phyloP scores from a whole-genome alignment of 2,329 filamentous ascomycete genomes.

The Raffaelea deltoideospora region DNA sequence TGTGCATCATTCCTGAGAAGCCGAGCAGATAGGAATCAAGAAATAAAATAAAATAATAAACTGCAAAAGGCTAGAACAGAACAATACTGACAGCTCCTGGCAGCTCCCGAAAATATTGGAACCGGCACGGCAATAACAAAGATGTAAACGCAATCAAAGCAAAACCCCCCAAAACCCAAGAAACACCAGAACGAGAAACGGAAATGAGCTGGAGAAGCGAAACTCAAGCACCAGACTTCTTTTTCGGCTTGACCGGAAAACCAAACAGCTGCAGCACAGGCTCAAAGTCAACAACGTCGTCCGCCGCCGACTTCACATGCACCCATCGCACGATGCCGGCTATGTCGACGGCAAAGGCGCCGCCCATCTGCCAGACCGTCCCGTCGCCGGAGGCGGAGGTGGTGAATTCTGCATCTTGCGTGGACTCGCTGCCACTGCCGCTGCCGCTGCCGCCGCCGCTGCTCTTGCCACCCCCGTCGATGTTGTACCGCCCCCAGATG shows the following conservation, averaged over 20 bases:
- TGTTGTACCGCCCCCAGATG: slow-evolving; percentile 50
- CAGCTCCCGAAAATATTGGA: no score
- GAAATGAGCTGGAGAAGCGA: not conserved
- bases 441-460: slow-evolving; percentile 49
- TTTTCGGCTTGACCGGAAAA: slow-evolving; percentile 2
- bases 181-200: not conserved
- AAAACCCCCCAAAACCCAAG: no score
- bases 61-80: no score
- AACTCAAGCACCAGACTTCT: not conserved
- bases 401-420: no score
- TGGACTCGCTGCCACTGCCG: no score
- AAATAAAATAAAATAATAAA: not conserved
- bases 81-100: no score
- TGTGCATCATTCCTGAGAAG: not conserved
- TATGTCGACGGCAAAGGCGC: slow-evolving; percentile 45
- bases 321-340: slow-evolving; percentile 38
- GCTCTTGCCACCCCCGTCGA: slow-evolving; percentile 46
- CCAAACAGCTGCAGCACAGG: slow-evolving; percentile 5
- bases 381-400: no score
- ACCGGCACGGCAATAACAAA: no score
- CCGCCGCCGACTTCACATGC: slow-evolving; percentile 28
- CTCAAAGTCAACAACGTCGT: slow-evolving; percentile 38
- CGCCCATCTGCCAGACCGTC: slow-evolving; percentile 60
- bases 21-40: not conserved
- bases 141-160: no score